These are phyloP conservation scores for Brasilioporus rufonigricans DNA, from an alignment of 768 basidiomycete genomes.

Conservation along the genomic window DNA sequence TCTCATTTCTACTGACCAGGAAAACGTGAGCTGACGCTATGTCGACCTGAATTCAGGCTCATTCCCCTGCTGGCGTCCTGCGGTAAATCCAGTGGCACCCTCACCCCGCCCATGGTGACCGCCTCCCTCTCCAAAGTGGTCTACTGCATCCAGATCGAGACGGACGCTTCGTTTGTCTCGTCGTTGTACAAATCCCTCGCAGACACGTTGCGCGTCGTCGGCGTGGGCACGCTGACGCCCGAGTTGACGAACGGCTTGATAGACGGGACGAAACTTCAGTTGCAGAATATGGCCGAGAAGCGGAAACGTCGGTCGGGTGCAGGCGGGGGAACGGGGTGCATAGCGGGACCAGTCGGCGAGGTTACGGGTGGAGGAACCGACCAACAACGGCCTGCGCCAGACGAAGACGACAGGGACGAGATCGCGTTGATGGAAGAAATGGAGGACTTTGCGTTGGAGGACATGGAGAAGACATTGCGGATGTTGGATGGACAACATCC, in stretches of 20 bases:
- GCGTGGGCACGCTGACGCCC: constrained; percentile 50
- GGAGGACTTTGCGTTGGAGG: constrained; percentile 79
- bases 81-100: constrained; percentile 61
- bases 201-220: constrained; percentile 59
- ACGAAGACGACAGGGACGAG: constrained; percentile 63
- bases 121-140: constrained; percentile 68
- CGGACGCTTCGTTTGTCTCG: constrained; percentile 73
- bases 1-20: background rate
- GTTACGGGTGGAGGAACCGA: too few species aligned
- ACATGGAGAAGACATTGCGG: constrained; percentile 65
- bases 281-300: constrained; percentile 65
- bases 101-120: constrained; percentile 66
- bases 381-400: constrained; percentile 3
- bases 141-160: constrained; percentile 60
- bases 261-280: constrained; percentile 70
- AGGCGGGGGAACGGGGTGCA: too few species aligned
- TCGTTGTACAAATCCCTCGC: constrained; percentile 72
- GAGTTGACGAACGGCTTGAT: constrained; percentile 55
- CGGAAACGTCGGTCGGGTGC: constrained; percentile 51
- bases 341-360: too few species aligned
- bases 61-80: constrained; percentile 68
- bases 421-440: constrained; percentile 74
- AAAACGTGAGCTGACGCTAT: too few species aligned
- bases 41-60: constrained; percentile 60
- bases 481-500: constrained; percentile 58